phyloP scores from a whole-genome alignment of 2,329 filamentous ascomycete species.

The Leptographium flavum region DNA sequence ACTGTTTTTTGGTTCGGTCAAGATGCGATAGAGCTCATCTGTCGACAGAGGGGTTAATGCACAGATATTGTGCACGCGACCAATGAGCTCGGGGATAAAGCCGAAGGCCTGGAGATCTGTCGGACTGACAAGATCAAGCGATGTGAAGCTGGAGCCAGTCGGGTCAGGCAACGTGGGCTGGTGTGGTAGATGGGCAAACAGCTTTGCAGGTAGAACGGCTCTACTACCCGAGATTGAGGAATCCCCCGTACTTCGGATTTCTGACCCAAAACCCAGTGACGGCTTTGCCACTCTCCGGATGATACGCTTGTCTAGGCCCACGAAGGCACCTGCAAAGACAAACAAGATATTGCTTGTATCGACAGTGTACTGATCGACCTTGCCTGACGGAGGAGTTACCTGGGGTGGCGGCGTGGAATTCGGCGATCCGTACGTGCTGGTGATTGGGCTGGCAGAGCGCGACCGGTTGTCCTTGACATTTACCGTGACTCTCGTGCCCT shows the following conservation, averaged over 20 bases:
- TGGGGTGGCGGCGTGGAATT: conserved; percentile 32
- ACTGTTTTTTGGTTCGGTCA: conserved; percentile 84
- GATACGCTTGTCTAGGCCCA: conserved; percentile 77
- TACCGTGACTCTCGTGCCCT: conserved; percentile 85
- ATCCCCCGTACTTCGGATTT: conserved; percentile 45
- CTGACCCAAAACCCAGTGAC: conserved; percentile 83
- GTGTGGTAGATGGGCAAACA: conserved; percentile 43
- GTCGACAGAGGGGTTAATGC: conserved; percentile 63
- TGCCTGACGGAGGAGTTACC: conserved; percentile 29
- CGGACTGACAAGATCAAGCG: conserved; percentile 59
- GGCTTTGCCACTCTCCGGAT: conserved; percentile 73
- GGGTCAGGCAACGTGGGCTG: conserved; percentile 23
- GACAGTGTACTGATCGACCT: conserved; percentile 55
- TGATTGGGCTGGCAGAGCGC: conserved; percentile 35
- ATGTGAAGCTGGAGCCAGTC: conserved; percentile 29
- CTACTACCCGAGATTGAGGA: conserved; percentile 32
- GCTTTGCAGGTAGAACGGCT: conserved; percentile 50
- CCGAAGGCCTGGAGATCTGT: conserved; percentile 71
- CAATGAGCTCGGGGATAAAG: conserved; percentile 89
- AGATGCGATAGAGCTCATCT: conserved; percentile 62
- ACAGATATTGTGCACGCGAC: conserved; percentile 82
- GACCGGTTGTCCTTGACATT: conserved; percentile 69
- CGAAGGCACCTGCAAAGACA: conserved; percentile 91
- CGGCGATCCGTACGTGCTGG: conserved; percentile 34
- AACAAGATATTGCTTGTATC: conserved; percentile 96